Evolutionary conservation across 768 basidiomycete genomes (phyloP).

Genomic region (Lactifluus echinatus): DNA sequence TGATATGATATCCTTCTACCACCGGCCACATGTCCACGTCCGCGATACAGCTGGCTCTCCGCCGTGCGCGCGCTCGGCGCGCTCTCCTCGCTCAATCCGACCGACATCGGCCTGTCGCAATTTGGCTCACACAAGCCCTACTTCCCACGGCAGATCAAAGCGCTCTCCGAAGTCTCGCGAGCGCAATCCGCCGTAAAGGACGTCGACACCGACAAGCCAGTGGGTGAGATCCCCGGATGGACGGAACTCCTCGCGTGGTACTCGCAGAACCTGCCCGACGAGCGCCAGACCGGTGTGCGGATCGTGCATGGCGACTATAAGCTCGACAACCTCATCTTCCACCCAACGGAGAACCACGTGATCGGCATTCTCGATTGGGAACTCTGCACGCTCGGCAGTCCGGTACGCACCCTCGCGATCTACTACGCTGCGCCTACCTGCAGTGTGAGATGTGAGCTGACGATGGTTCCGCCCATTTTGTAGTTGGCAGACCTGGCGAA

Average conservation of each 20-base stretch:
- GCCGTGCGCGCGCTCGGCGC: constrained; percentile 63
- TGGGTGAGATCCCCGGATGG: constrained; percentile 70
- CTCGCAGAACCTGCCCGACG: constrained; percentile 62
- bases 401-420: constrained; percentile 52
- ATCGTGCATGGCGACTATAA: constrained; percentile 98
- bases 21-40: not conserved
- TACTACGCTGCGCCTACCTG: no score
- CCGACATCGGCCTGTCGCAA: constrained; percentile 52
- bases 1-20: not conserved
- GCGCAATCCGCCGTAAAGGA: constrained; percentile 66
- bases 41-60: constrained; percentile 57
- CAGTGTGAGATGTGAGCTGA: not conserved
- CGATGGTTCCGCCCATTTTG: not conserved
- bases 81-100: constrained; percentile 56
- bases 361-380: constrained; percentile 99
- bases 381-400: constrained; percentile 88
- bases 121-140: constrained; percentile 75
- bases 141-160: constrained; percentile 91
- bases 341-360: constrained; percentile 82
- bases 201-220: constrained; percentile 47
- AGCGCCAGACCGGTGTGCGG: constrained; percentile 62
- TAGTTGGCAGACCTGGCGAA: constrained; percentile 87
- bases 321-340: constrained; percentile 94
- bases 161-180: constrained; percentile 71
- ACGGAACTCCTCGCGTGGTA: constrained; percentile 74